These are phyloP conservation scores for Lentinula edodes DNA, from an alignment of 768 basidiomycete species.

Conservation along the genomic window DNA sequence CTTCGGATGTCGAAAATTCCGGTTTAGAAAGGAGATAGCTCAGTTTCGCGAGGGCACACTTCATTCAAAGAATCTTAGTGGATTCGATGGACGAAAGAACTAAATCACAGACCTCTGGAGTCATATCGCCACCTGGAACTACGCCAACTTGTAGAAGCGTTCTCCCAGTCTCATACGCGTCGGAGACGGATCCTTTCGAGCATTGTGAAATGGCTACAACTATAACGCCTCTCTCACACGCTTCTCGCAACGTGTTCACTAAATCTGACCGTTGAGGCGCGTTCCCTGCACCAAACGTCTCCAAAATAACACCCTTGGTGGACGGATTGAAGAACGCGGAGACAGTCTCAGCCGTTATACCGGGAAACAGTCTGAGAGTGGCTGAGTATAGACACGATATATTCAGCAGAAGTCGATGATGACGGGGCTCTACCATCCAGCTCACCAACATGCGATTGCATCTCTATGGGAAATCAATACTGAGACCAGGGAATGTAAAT, in stretches of 20 bases:
- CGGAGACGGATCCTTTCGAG: conserved; percentile 77
- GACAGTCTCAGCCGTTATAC: conserved; percentile 71
- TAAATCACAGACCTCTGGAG: conserved; percentile 65
- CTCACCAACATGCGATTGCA: conserved; percentile 79
- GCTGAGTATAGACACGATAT: conserved; percentile 33
- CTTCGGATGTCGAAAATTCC: conserved; percentile 59
- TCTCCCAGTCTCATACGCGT: conserved; percentile 77
- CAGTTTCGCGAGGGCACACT: conserved; percentile 90
- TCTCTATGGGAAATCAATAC: conserved; percentile 35
- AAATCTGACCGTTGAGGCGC: conserved; percentile 80
- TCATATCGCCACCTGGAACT: conserved; percentile 88
- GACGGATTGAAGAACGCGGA: conserved; percentile 72
- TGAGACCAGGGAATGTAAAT: too few species aligned
- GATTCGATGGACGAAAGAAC: not conserved
- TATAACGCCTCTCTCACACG: conserved; percentile 77
- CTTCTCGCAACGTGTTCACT: conserved; percentile 69
- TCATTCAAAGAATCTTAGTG: not conserved
- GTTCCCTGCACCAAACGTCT: conserved; percentile 92
- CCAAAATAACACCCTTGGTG: conserved; percentile 77
- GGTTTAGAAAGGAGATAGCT: conserved; percentile 86
- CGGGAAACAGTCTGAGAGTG: conserved; percentile 81
- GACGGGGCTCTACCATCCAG: not conserved
- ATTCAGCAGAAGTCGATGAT: too few species aligned
- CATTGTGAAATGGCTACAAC: conserved; percentile 94
- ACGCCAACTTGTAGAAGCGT: conserved; percentile 69